Conservation (phyloP, 257 asterid species). For the Nicotiana noctiflora region DNA sequence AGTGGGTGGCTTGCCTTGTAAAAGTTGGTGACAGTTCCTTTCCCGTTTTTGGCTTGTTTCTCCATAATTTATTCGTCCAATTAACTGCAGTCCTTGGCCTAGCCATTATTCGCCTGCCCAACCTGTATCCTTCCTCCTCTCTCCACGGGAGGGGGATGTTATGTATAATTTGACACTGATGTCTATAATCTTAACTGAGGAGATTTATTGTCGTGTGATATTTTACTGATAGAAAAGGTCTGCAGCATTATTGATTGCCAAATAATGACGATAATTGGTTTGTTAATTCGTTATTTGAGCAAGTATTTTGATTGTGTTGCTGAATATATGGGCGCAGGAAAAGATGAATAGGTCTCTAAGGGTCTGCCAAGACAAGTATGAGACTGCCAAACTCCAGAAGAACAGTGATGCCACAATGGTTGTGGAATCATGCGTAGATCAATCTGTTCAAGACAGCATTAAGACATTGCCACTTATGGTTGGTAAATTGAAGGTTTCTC, state of each 20-base stretch:
- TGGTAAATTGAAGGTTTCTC: conserved; percentile 48
- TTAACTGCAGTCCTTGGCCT: not conserved
- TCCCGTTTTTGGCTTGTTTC: not conserved
- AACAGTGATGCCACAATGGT: conserved; percentile 29
- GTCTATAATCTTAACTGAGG: not conserved
- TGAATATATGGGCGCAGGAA: conserved; percentile 37
- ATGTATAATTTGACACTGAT: not conserved
- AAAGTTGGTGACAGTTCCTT: not conserved
- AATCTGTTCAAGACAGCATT: conserved; percentile 52
- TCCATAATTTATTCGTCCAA: not conserved
- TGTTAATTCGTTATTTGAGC: not conserved
- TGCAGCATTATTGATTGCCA: not conserved
- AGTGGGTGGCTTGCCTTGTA: not conserved
- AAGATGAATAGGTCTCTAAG: conserved; percentile 54
- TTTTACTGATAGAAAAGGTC: not conserved
- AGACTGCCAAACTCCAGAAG: conserved; percentile 54
- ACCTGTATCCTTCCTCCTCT: not conserved
- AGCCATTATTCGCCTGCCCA: not conserved
- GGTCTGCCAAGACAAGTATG: conserved; percentile 89
- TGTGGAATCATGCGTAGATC: conserved; percentile 73
- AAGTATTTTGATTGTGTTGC: not conserved
- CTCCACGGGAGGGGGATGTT: not conserved
- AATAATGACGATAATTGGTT: not conserved
- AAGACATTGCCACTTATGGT: conserved; percentile 66
- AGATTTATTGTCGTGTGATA: not conserved